These are phyloP conservation scores for Chaetomium sp. DNA, from an alignment of 2,329 filamentous ascomycete genomes.

Conservation along the genomic window DNA sequence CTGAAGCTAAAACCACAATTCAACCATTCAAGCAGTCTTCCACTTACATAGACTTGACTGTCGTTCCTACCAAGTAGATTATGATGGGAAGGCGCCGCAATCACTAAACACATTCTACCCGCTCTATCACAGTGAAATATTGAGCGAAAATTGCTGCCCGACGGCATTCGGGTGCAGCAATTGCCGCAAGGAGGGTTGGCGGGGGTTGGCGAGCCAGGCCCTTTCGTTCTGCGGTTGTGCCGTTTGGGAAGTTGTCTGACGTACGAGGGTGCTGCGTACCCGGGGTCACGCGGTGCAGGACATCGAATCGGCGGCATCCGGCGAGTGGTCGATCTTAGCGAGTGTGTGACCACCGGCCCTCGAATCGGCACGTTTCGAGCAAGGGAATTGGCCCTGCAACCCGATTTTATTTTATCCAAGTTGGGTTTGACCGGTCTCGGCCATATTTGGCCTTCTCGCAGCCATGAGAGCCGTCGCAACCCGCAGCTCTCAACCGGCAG, in stretches of 20 bases:
- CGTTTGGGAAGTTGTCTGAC: constrained; percentile 10
- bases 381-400: neutral
- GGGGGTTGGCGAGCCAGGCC: neutral
- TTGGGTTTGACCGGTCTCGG: constrained; percentile 7
- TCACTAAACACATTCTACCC: neutral
- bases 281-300: constrained; percentile 17
- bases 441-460: neutral
- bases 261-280: neutral
- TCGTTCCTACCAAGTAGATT: neutral
- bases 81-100: neutral
- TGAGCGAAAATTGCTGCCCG: neutral
- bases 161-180: constrained; percentile 3
- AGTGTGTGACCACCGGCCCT: neutral
- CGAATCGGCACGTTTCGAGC: neutral
- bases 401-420: neutral
- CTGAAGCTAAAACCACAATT: neutral
- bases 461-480: neutral
- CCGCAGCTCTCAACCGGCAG: neutral
- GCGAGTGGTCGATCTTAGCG: constrained; percentile 16
- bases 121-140: neutral
- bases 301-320: constrained; percentile 8
- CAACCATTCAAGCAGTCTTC: neutral
- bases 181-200: neutral
- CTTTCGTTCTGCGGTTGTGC: constrained; percentile 10
- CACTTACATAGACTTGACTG: neutral